Conservation (phyloP, 345 rosid species). For the Brassica incana region DNA sequence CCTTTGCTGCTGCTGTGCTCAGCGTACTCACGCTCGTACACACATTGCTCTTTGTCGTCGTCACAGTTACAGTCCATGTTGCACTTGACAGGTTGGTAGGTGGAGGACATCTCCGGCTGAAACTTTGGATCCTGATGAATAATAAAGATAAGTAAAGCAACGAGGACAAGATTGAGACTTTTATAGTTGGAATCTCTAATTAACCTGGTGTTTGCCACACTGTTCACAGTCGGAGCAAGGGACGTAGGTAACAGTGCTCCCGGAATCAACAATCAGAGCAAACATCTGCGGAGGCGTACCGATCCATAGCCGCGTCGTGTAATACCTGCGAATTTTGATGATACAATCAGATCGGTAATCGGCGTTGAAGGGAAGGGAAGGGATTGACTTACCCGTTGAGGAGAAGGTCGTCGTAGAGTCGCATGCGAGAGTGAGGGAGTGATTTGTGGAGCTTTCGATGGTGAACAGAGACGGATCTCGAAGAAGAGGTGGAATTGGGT, state of each 20-base stretch:
- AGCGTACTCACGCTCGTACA: slow-evolving; percentile 87
- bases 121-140: slow-evolving; percentile 75
- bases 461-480: slow-evolving; percentile 35
- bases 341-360: not conserved
- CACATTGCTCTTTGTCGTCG: slow-evolving; percentile 52
- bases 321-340: slow-evolving; percentile 50
- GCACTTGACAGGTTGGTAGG: slow-evolving; percentile 77
- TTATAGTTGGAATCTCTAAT: not conserved
- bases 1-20: slow-evolving; percentile 93
- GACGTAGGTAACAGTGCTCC: slow-evolving; percentile 89
- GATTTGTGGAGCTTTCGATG: slow-evolving; percentile 66
- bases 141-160: not conserved
- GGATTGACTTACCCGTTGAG: slow-evolving; percentile 58
- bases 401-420: slow-evolving; percentile 94
- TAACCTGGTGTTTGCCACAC: slow-evolving; percentile 87
- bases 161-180: not conserved
- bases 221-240: slow-evolving; percentile 80
- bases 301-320: slow-evolving; percentile 86
- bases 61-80: slow-evolving; percentile 77
- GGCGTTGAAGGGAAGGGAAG: not conserved
- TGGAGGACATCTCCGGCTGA: slow-evolving; percentile 69
- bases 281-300: slow-evolving; percentile 95
- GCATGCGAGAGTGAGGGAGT: slow-evolving; percentile 69
- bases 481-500: slow-evolving; percentile 33
- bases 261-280: slow-evolving; percentile 85